Evolutionary conservation across 2,329 filamentous ascomycete species (phyloP).

Genomic region (Stenocarpella maydis): DNA sequence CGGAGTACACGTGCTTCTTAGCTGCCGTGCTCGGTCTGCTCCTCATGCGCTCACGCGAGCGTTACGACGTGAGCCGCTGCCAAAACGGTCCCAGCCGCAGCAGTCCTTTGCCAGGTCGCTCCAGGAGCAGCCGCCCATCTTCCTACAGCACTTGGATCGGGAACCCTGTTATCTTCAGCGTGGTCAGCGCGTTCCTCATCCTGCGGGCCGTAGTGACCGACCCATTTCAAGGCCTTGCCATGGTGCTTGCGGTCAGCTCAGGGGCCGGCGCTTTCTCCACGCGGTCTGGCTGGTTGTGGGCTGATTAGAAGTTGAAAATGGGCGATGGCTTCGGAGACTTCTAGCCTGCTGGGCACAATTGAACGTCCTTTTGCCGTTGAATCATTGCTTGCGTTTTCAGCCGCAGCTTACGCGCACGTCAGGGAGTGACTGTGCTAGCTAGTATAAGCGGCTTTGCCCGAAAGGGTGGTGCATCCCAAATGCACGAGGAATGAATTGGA

Average conservation of each 20-base stretch:
- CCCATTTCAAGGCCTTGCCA: slow-evolving; percentile 42
- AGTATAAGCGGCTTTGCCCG: slow-evolving; percentile 10
- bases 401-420: not conserved
- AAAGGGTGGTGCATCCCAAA: not conserved
- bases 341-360: slow-evolving; percentile 8
- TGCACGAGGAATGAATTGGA: slow-evolving; percentile 3
- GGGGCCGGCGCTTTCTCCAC: slow-evolving; percentile 40
- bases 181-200: slow-evolving; percentile 41
- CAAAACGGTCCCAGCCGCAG: slow-evolving; percentile 8
- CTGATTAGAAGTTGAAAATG: slow-evolving; percentile 17
- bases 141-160: slow-evolving; percentile 39
- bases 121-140: slow-evolving; percentile 26
- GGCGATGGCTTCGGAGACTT: slow-evolving; percentile 5
- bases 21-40: slow-evolving; percentile 41
- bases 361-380: not conserved
- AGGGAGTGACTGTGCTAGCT: not conserved
- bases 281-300: slow-evolving; percentile 39
- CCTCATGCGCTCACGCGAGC: slow-evolving; percentile 38
- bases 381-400: not conserved
- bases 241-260: slow-evolving; percentile 41
- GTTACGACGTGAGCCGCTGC: slow-evolving; percentile 26
- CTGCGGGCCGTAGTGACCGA: slow-evolving; percentile 41
- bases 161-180: slow-evolving; percentile 42
- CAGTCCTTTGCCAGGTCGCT: not conserved
- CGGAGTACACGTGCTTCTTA: slow-evolving; percentile 40